phyloP scores from a whole-genome alignment of 345 rosid genomes.

The Salix exigua region DNA sequence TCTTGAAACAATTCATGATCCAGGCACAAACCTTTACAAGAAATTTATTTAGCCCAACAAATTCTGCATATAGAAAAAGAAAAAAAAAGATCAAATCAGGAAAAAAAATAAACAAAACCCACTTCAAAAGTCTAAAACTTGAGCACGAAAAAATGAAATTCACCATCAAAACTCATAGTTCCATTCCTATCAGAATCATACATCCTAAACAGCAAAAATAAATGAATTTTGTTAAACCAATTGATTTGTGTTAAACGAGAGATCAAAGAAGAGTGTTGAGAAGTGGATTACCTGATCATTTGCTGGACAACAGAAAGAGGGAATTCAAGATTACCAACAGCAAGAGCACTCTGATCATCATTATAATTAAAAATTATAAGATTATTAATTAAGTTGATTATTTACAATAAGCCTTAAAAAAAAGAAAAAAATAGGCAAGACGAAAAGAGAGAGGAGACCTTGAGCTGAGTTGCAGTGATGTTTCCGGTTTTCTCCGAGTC shows the following conservation, averaged over 20 bases:
- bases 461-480: conserved; percentile 56
- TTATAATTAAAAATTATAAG: background rate
- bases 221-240: background rate
- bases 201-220: conserved; percentile 40
- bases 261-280: background rate
- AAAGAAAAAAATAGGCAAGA: background rate
- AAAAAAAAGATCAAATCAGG: background rate
- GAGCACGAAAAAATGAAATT: background rate
- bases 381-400: background rate
- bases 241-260: background rate
- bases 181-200: conserved; percentile 68
- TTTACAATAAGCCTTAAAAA: background rate
- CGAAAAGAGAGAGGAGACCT: conserved; percentile 31
- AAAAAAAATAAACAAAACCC: background rate
- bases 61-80: conserved; percentile 36
- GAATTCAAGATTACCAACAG: conserved; percentile 56
- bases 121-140: background rate
- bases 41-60: conserved; percentile 61
- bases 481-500: conserved; percentile 62
- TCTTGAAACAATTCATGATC: background rate
- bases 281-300: conserved; percentile 56
- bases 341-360: conserved; percentile 46
- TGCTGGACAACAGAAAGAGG: conserved; percentile 57
- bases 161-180: conserved; percentile 66
- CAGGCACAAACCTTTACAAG: conserved; percentile 51